Evolutionary conservation across 2,329 filamentous ascomycete species (phyloP).

Genomic region (Ramularia endophylla): DNA sequence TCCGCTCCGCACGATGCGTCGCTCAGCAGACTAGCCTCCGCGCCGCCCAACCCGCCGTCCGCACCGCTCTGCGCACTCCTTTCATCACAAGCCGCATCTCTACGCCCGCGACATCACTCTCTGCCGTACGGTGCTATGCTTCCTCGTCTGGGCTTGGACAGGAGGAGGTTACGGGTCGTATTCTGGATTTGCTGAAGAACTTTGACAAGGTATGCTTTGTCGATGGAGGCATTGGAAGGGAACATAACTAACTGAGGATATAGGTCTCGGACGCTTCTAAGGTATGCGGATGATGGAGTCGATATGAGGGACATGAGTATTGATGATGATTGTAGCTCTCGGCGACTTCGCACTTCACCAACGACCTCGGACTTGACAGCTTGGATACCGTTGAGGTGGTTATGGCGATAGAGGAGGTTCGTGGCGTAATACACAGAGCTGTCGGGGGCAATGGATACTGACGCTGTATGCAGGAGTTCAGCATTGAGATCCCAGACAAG

Average conservation of each 20-base stretch:
- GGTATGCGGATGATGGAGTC: constrained; percentile 35
- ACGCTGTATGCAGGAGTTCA: constrained; percentile 56
- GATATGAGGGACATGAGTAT: neutral
- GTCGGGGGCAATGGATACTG: constrained; percentile 46
- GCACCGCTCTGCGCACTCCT: constrained; percentile 43
- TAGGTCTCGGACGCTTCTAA: constrained; percentile 59
- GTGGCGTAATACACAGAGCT: constrained; percentile 25
- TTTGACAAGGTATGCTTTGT: constrained; percentile 81
- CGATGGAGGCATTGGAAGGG: constrained; percentile 8
- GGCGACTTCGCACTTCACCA: constrained; percentile 80
- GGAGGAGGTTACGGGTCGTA: constrained; percentile 83
- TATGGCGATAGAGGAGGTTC: constrained; percentile 98
- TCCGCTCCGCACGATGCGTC: constrained; percentile 63
- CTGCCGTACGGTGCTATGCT: constrained; percentile 78
- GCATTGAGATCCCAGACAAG: constrained; percentile 98
- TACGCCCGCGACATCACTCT: constrained; percentile 57
- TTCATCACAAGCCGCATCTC: constrained; percentile 57
- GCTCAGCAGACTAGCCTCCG: constrained; percentile 38
- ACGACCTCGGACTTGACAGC: constrained; percentile 94
- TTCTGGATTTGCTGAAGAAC: constrained; percentile 86
- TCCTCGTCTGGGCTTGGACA: constrained; percentile 71
- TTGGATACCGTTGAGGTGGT: constrained; percentile 99
- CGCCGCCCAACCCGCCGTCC: constrained; percentile 54
- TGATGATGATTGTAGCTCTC: constrained; percentile 60
- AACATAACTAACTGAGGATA: constrained; percentile 16